Base-by-base conservation (phyloP, 805 yeast genomes). In the Ogataea ganodermae region DNA sequence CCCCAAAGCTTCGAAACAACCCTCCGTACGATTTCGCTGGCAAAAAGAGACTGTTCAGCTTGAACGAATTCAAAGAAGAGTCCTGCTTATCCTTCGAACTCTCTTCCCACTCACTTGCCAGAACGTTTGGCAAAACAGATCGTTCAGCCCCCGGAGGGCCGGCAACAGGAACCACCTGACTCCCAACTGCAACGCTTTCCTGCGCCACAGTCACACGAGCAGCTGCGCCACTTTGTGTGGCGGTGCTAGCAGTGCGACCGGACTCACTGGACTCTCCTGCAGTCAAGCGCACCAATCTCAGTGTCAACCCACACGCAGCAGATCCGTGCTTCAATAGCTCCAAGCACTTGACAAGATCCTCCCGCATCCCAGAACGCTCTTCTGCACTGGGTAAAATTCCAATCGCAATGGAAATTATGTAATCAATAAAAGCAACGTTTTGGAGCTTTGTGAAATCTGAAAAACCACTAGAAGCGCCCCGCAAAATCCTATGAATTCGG, bases 11-110 rank as follows among this genome's bases (percentile, higher is more conserved):
- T 5, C 31, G 38, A 13, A 42, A 31, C 14, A 33, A 13, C 2
- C 45, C 45, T 7, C 43, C 43, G 36, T 40, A 40, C 21, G 43
- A 40, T 14, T 24, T 42, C 10, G 37, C 21, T 3, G 45, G 45
- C 21, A 42, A 24, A 31, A 42, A 42, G 4, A 42, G 31, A 33
- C 35, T 42, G 38, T 24, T 42, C 6, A 23, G 38, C 13, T 32
- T 28, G 44, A 40, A 28, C 18, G 35, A 22, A 28, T 22, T 39
- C 20, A 35, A 20, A 4, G 41, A 22, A n/a, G 41, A 16, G 33
- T 30, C 33, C 33, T n/a, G 33, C 33, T 30, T 30, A 16, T 30
- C 33, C 33, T 30, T 30, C 4, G 16, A 6, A 4, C 5, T 30
- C 18, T 30, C 18, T n/a, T 16, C 14, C 33, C 33, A 30, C 16